phyloP scores from a whole-genome alignment of 75 land plant genomes.

The Adiantum capillusveneris region DNA sequence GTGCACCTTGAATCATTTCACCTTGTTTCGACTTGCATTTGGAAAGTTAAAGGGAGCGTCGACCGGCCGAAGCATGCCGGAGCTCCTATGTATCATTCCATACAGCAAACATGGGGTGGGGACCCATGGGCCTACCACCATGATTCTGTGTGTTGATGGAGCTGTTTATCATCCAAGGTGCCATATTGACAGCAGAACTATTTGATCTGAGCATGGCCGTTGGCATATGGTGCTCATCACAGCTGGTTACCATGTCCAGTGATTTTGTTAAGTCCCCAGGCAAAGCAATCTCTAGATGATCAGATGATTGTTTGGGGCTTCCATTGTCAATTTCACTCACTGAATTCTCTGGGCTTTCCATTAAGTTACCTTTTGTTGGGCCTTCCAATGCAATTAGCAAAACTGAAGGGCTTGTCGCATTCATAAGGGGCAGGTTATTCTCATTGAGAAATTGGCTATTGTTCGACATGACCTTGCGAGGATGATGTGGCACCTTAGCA shows the following conservation, averaged over 20 bases:
- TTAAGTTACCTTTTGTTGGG: neutral
- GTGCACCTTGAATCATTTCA: neutral
- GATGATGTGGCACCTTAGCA: no score
- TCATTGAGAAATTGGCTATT: no score
- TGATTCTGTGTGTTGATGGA: neutral
- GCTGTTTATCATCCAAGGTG: conserved; percentile 1
- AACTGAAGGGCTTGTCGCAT: neutral
- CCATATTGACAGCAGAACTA: neutral
- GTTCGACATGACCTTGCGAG: no score
- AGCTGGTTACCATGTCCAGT: neutral
- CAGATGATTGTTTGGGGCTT: conserved; percentile 2
- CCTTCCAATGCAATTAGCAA: no score
- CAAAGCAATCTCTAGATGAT: neutral
- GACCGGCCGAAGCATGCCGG: neutral
- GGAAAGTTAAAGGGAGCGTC: conserved; percentile 1
- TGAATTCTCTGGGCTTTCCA: conserved; percentile 6
- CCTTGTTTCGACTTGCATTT: neutral
- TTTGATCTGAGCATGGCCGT: neutral
- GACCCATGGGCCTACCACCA: neutral
- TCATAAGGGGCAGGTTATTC: neutral
- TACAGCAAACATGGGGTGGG: neutral
- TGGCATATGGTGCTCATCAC: neutral
- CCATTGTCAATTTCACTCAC: conserved; percentile 7
- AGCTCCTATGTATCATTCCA: neutral
- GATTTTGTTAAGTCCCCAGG: neutral